These are phyloP conservation scores for Podospora pseudoanserina DNA, from an alignment of 495 filamentous ascomycete species.

Conservation along the genomic window DNA sequence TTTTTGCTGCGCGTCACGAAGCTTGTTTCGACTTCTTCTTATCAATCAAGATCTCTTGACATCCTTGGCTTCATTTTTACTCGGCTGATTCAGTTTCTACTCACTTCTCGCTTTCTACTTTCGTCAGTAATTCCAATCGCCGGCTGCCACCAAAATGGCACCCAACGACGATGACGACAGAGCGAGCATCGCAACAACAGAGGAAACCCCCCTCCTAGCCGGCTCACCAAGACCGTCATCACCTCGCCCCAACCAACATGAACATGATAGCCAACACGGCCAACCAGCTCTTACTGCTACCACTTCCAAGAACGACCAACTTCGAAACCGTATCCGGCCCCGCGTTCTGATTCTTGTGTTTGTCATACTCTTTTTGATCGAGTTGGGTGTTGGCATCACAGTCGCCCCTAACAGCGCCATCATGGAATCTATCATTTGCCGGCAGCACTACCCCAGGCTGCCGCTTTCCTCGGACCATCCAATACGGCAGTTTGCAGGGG, in stretches of 20 bases:
- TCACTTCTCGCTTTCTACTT: background rate
- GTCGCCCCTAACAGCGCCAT: slow-evolving; percentile 27
- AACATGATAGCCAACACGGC: background rate
- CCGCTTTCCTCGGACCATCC: background rate
- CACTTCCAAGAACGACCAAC: background rate
- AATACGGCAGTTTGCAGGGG: background rate
- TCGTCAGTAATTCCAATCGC: background rate
- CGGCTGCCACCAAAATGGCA: background rate
- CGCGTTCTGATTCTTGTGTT: slow-evolving; percentile 28
- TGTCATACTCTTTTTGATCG: slow-evolving; percentile 28
- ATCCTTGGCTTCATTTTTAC: background rate
- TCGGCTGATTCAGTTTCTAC: background rate
- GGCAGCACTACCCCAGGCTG: slow-evolving; percentile 28
- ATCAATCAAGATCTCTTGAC: background rate
- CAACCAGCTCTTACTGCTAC: slow-evolving; percentile 5
- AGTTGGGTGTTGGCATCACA: slow-evolving; percentile 23
- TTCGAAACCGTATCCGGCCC: slow-evolving; percentile 20
- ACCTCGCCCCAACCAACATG: background rate
- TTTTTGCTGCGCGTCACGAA: background rate
- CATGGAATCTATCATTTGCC: slow-evolving; percentile 36
- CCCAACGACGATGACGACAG: background rate
- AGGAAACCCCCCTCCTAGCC: slow-evolving; percentile 19
- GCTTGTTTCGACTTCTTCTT: background rate
- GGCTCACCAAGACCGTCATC: background rate
- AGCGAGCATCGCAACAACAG: slow-evolving; percentile 2